phyloP scores from a whole-genome alignment of 2,329 filamentous ascomycete genomes.

The Alternaria postmessia region DNA sequence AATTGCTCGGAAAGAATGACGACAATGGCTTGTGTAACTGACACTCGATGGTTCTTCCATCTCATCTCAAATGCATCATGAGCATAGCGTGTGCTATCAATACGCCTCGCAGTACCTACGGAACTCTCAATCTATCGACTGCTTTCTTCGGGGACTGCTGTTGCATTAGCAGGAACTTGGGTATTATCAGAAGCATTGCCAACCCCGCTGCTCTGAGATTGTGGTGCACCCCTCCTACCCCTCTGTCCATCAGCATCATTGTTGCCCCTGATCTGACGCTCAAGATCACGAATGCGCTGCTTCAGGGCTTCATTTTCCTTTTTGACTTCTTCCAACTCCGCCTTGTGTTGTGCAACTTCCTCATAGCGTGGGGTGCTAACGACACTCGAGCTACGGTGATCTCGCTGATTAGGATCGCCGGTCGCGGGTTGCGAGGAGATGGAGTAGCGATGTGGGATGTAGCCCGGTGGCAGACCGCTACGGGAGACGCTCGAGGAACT shows the following conservation, averaged over 20 bases:
- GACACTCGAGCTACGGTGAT: conserved; percentile 42
- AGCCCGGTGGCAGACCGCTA: conserved; percentile 32
- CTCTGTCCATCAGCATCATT: conserved; percentile 37
- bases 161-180: conserved; percentile 10
- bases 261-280: conserved; percentile 48
- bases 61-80: neutral
- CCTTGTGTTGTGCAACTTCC: conserved; percentile 55
- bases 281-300: conserved; percentile 57
- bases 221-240: conserved; percentile 41
- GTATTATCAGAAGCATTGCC: conserved; percentile 8
- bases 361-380: conserved; percentile 52
- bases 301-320: conserved; percentile 59
- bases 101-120: neutral
- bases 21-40: neutral
- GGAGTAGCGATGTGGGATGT: conserved; percentile 43
- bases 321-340: conserved; percentile 60
- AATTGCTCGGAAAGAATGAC: neutral
- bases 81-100: neutral
- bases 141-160: conserved; percentile 15
- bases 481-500: conserved; percentile 63
- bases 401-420: conserved; percentile 30
- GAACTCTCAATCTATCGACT: conserved; percentile 15
- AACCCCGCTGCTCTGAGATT: conserved; percentile 14
- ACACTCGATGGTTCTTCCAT: neutral
- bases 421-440: conserved; percentile 41